Percentiles rank a stretch among this genome's conserved stretches.
These are phyloP conservation scores for Meredithiella fracta DNA, from an alignment of 2,329 filamentous ascomycete genomes.

Conservation along the genomic window DNA sequence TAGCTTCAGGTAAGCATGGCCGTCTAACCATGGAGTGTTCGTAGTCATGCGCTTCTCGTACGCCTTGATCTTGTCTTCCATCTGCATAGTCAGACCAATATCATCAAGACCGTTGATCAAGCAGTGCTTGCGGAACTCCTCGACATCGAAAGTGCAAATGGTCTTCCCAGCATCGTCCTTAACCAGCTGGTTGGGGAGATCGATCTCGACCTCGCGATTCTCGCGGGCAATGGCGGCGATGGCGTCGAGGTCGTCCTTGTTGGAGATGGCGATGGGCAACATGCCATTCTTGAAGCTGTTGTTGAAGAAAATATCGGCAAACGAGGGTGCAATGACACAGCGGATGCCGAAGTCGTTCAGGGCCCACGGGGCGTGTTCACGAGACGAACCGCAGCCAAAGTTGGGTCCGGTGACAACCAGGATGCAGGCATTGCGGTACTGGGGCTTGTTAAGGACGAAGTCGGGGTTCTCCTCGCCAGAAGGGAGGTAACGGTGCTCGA, in stretches of 20 bases:
- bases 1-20: slow-evolving; percentile 58
- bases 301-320: slow-evolving; percentile 79
- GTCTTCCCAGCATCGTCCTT: slow-evolving; percentile 57
- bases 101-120: slow-evolving; percentile 87
- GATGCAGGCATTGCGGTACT: slow-evolving; percentile 72
- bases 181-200: slow-evolving; percentile 71
- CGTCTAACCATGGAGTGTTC: slow-evolving; percentile 83
- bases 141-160: slow-evolving; percentile 69
- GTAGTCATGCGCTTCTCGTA: slow-evolving; percentile 65
- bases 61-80: slow-evolving; percentile 70
- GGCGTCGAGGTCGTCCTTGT: slow-evolving; percentile 47
- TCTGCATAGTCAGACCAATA: slow-evolving; percentile 84
- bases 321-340: slow-evolving; percentile 76
- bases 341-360: slow-evolving; percentile 92
- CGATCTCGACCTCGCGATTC: slow-evolving; percentile 73
- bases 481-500: slow-evolving; percentile 60
- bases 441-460: slow-evolving; percentile 82
- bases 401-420: slow-evolving; percentile 82
- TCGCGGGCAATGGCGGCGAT: slow-evolving; percentile 64
- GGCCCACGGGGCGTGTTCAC: slow-evolving; percentile 95
- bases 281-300: slow-evolving; percentile 99
- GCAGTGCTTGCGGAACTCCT: slow-evolving; percentile 89
- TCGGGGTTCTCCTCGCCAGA: slow-evolving; percentile 59
- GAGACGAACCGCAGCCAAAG: slow-evolving; percentile 84
- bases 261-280: slow-evolving; percentile 65